phyloP scores from a whole-genome alignment of 2,329 filamentous ascomycete genomes.

The Calonectria multiphialidica region DNA sequence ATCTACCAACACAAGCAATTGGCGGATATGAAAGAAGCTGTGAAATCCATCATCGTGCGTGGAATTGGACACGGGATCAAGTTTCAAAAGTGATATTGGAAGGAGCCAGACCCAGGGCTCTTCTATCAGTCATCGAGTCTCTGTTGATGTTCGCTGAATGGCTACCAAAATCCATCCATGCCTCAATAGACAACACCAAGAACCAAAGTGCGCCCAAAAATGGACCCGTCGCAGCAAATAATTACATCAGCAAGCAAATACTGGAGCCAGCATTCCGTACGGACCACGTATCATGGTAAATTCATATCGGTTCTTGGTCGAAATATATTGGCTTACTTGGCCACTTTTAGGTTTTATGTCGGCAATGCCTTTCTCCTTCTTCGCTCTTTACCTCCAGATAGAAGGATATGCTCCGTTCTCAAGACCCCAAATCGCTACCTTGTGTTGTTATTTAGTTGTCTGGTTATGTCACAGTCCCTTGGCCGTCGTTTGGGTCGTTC shows the following conservation, averaged over 20 bases:
- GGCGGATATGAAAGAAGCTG: not conserved
- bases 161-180: not conserved
- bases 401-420: not conserved
- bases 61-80: not conserved
- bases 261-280: not conserved
- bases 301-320: not conserved
- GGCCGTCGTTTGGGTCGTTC: slow-evolving; percentile 12
- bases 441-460: not conserved
- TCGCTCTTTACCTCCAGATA: not conserved
- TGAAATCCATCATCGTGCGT: not conserved
- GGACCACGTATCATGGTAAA: not conserved
- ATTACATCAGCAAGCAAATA: not conserved
- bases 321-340: not conserved
- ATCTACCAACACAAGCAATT: not conserved
- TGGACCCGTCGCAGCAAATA: not conserved
- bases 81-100: not conserved
- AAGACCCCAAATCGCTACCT: not conserved
- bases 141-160: not conserved
- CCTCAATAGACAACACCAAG: not conserved
- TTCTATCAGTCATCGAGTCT: not conserved
- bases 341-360: slow-evolving; percentile 8
- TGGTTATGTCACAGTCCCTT: slow-evolving; percentile 15
- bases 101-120: not conserved
- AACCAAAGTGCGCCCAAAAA: not conserved
- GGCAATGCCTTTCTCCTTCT: slow-evolving; percentile 20